Conservation (phyloP, 352 stramenopile species). For the Globisporangium carolinianum region DNA sequence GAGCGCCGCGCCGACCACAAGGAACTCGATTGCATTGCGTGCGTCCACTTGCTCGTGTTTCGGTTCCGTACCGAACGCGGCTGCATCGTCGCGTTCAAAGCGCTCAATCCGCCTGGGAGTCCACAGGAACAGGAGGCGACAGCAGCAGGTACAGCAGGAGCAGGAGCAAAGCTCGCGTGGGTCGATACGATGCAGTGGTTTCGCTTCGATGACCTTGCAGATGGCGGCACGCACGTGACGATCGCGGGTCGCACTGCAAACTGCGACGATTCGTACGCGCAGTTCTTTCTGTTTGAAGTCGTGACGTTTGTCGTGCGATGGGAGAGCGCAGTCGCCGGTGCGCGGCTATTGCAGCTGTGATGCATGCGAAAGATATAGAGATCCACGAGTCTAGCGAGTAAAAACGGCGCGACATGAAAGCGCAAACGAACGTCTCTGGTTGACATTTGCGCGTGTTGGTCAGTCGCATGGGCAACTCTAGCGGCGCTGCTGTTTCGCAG, state of each 20-base stretch:
- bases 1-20: conserved; percentile 6
- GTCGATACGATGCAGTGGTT: conserved; percentile 49
- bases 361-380: background rate
- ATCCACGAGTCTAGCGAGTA: background rate
- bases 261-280: conserved; percentile 24
- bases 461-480: background rate
- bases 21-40: conserved; percentile 3
- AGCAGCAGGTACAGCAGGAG: background rate
- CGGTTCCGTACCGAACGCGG: conserved; percentile 9
- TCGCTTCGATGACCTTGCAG: conserved; percentile 9
- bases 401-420: background rate
- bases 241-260: conserved; percentile 34
- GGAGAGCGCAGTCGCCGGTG: conserved; percentile 31
- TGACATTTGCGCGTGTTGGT: no score
- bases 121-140: conserved; percentile 3
- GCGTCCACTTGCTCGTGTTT: conserved; percentile 8
- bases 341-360: conserved; percentile 23
- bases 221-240: conserved; percentile 3
- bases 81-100: conserved; percentile 12
- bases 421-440: background rate
- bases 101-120: conserved; percentile 8
- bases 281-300: conserved; percentile 46
- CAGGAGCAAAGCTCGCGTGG: conserved; percentile 26
- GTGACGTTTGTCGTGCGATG: conserved; percentile 42
- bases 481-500: conserved; percentile 29